phyloP scores from a whole-genome alignment of 176 grass and related monocot species.

The Stipa capillata region DNA sequence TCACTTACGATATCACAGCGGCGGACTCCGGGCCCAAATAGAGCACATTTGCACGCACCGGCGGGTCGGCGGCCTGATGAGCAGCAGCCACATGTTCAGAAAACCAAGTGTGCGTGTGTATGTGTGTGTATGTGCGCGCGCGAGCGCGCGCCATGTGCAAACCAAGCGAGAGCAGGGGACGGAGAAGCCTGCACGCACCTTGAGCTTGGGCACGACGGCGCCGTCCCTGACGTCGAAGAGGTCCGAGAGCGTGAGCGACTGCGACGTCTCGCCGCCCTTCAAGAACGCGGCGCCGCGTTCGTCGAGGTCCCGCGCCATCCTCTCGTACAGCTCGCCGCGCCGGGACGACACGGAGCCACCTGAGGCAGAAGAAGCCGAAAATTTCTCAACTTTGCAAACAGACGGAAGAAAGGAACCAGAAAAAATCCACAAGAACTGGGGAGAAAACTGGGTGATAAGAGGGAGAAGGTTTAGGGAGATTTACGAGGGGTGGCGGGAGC shows the following conservation, averaged over 20 bases:
- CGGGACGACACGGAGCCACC: slow-evolving; percentile 32
- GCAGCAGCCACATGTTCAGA: neutral
- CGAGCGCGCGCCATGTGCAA: no score
- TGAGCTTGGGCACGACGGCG: slow-evolving; percentile 52
- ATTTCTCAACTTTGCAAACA: neutral
- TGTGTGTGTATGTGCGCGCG: no score
- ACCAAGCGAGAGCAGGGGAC: neutral
- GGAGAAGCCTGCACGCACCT: slow-evolving; percentile 24
- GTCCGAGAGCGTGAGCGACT: slow-evolving; percentile 68
- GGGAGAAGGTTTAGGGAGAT: neutral
- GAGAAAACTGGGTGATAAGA: neutral
- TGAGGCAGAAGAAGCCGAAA: neutral
- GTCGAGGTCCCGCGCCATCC: slow-evolving; percentile 65
- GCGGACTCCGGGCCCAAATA: slow-evolving; percentile 44
- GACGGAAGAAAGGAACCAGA: neutral
- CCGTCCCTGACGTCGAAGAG: slow-evolving; percentile 57
- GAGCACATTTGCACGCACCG: slow-evolving; percentile 75
- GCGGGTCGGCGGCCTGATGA: slow-evolving; percentile 51
- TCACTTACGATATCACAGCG: slow-evolving; percentile 50
- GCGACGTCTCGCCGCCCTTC: slow-evolving; percentile 67
- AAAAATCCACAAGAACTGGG: neutral
- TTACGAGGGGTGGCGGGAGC: neutral
- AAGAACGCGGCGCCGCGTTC: slow-evolving; percentile 62
- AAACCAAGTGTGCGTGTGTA: no score
- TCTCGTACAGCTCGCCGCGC: slow-evolving; percentile 53